Conservation (phyloP, 2,329 filamentous ascomycete genomes). For the Diaporthe eres region DNA sequence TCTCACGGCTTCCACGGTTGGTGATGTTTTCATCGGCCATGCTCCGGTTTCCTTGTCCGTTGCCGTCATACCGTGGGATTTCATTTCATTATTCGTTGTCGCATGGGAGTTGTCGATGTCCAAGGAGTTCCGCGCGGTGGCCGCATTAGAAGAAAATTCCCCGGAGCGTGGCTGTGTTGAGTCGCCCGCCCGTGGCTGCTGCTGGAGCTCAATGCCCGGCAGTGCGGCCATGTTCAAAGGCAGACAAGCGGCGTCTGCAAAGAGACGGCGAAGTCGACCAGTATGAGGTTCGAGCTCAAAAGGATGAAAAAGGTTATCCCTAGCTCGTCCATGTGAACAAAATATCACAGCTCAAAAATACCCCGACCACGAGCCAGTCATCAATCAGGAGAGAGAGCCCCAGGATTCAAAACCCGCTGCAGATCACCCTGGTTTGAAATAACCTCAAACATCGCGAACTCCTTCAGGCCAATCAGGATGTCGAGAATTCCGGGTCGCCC, state of each 20-base stretch:
- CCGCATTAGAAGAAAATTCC: not conserved
- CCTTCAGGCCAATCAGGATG: slow-evolving; percentile 2
- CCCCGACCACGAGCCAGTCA: not conserved
- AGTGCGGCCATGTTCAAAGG: slow-evolving; percentile 17
- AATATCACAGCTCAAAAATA: slow-evolving; percentile 6
- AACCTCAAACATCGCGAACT: slow-evolving; percentile 10
- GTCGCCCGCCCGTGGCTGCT: not conserved
- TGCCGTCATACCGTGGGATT: not conserved
- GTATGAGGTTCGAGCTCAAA: slow-evolving; percentile 8
- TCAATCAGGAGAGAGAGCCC: not conserved
- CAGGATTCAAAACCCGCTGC: not conserved
- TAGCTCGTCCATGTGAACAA: not conserved
- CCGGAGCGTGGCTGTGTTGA: slow-evolving; percentile 2
- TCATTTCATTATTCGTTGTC: not conserved
- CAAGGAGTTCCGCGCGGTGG: not conserved
- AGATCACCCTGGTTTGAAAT: slow-evolving; percentile 20
- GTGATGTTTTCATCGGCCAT: slow-evolving; percentile 10
- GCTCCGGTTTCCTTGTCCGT: not conserved
- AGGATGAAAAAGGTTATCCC: not conserved
- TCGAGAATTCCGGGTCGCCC: not conserved
- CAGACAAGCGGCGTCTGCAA: slow-evolving; percentile 21
- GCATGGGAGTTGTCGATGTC: not conserved
- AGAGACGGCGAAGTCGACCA: not conserved
- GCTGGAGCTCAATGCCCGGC: slow-evolving; percentile 36
- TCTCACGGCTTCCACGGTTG: not conserved